Evolutionary conservation across 2,329 filamentous ascomycete genomes (phyloP), one percentile per base, ranked within the genome.

Genomic region (Tolypocladium ovalisporum): DNA sequence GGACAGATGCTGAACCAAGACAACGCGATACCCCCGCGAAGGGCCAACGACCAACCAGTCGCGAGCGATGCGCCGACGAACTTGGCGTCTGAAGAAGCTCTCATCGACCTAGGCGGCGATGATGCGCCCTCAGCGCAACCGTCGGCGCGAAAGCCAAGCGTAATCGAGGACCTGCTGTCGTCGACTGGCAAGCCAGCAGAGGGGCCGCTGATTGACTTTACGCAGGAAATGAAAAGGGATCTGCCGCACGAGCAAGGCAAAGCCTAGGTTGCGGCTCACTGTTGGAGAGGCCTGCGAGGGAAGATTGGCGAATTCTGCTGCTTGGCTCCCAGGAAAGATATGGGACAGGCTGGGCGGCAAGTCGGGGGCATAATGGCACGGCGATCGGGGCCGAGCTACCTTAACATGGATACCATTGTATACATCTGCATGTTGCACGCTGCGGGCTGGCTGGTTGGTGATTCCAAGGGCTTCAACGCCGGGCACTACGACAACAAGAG

Each of bases 1-100:
- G 92, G 90, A 36, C 90, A 96, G 70, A 83, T 80, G 64, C 70
- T 76, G 29, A 73, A 75, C 47, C 73, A 78, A 56, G 75, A 78
- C 69, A 81, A 81, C 63, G 69, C 79, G 61, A 83, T 87, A 58
- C 80, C 84, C 60, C 76, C 80, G 58, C 67, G 59, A 22, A 61
- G 60, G 37, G 56, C 37, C 39, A 39, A 57, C 24, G 53, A 54
- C 27, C 47, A 62, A 59, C 42, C 61, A n/a, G 37, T 42, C 7
- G 56, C 29, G n/a, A 49, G 27, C 27, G 36, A 55, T 32, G 32
- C 55, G 34, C 54, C n/a, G n/a, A n/a, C n/a, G n/a, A 54, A 4
- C 32, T 9, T 34, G 32, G 5, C 32, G 32, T 34, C 59, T 34
- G 58, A 62, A 10, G 65, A 67, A 13, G 67, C 82, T 61, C 72